phyloP scores from a whole-genome alignment of 1,284 basidiomycete species.

The Sphaerobolus stellatus region DNA sequence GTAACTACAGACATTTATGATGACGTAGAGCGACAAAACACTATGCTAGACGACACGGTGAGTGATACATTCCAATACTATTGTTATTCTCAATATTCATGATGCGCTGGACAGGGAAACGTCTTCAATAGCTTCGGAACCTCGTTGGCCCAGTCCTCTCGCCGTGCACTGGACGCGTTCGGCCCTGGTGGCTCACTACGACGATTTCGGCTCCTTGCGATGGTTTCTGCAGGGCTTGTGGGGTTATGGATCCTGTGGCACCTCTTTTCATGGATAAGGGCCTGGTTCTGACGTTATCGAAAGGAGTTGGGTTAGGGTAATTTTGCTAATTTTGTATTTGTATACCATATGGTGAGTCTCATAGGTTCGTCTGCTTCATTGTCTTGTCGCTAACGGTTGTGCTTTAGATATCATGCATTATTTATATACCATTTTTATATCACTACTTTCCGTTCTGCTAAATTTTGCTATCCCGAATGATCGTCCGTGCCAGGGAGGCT shows the following conservation, averaged over 20 bases:
- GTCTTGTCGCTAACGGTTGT: too few species aligned
- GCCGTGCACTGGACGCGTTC: constrained; percentile 67
- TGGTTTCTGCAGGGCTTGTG: constrained; percentile 47
- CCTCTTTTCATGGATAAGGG: constrained; percentile 33
- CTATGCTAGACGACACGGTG: constrained; percentile 72
- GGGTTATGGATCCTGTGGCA: constrained; percentile 47
- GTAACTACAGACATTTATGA: constrained; percentile 78
- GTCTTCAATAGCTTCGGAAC: constrained; percentile 62
- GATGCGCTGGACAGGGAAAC: constrained; percentile 47
- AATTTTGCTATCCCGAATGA: too few species aligned
- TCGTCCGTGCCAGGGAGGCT: too few species aligned
- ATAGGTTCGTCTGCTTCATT: too few species aligned
- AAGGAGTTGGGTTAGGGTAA: too few species aligned
- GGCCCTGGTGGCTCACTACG: constrained; percentile 63
- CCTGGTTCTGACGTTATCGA: constrained; percentile 1
- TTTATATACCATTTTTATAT: too few species aligned
- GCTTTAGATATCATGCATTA: too few species aligned
- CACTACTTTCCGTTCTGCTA: too few species aligned
- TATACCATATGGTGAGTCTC: too few species aligned
- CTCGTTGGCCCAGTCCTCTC: constrained; percentile 61
- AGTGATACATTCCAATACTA: constrained; percentile 25
- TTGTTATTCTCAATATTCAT: not conserved
- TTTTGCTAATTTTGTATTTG: too few species aligned
- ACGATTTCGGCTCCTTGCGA: constrained; percentile 63
- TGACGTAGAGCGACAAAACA: constrained; percentile 79